These are phyloP conservation scores for Hylodesmum podocarpum DNA, from an alignment of 306 rosid genomes.

Conservation along the genomic window DNA sequence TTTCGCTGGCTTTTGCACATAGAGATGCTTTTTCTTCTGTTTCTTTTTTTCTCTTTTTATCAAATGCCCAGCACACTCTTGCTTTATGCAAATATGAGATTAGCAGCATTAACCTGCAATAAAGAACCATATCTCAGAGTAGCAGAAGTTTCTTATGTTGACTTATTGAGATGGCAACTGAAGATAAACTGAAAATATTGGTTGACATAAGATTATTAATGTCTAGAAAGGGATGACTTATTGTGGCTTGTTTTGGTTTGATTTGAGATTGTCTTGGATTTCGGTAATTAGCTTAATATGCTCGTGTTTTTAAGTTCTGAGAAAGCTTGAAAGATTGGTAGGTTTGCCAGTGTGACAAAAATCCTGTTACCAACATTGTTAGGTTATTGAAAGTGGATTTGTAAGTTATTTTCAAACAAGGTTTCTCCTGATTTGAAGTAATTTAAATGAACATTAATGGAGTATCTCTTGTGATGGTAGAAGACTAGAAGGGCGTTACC, in stretches of 20 bases:
- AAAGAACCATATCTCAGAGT: conserved; percentile 11
- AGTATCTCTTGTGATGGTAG: neutral
- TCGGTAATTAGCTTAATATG: neutral
- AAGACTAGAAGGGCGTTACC: neutral
- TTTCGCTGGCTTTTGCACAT: neutral
- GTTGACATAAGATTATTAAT: neutral
- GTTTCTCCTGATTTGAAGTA: neutral
- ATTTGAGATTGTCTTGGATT: conserved; percentile 14
- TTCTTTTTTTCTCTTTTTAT: neutral
- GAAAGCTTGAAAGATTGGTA: neutral
- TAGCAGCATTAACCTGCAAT: neutral
- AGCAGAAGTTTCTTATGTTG: neutral
- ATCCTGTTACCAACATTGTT: neutral
- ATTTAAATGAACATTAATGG: neutral
- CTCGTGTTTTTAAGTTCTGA: neutral
- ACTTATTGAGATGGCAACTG: neutral
- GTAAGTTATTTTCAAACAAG: neutral
- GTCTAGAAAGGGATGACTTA: conserved; percentile 15
- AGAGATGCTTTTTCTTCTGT: conserved; percentile 4
- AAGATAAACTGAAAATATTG: conserved; percentile 6
- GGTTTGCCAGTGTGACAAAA: neutral
- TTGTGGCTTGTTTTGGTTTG: neutral
- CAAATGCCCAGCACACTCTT: neutral
- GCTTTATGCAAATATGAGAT: conserved; percentile 6
- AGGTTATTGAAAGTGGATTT: neutral